Evolutionary conservation across 202 grass and related monocot species (phyloP), one percentile per base, ranked within the genome.

Genomic region (Schoenoplectus tabernaemontani): DNA sequence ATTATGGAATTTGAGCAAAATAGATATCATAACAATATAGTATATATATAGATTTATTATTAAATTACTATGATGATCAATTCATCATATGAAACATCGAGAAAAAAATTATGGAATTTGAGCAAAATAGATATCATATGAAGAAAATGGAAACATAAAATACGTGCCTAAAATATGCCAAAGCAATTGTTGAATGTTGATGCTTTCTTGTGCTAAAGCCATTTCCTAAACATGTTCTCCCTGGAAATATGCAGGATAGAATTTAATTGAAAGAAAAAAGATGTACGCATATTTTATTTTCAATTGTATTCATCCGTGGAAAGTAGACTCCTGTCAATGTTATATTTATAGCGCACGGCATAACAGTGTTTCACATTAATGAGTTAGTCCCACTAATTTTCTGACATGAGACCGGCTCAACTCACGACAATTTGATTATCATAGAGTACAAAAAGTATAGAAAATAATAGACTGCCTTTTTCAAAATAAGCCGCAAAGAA

Each of bases 401-500:
- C 42, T 50, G 11, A 4, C 23, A 69, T 56, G 51, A 56, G 51
- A 56, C 51, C 17, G 51, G 19, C 16, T 7, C 19, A 5, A 10
- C n/a, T 1, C 64, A 4, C 64, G 64, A 44, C 7, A 43, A 41
- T 12, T 68, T 12, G 36, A 41, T 68, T n/a, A n/a, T 19, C 5
- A 9, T 68, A 2, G 64, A 24, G 37, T 5, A 43, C 65, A 69
- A 69, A 69, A 23, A 11, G 9, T 24, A 44, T 44, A 69, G 65
- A 73, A 50, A 73, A 73, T 51, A 24, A 13, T 1, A 44, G 16
- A 46, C 41, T 33, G 26, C 70, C 70, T 74, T 74, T 51, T 74
- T 53, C 70, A 65, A 78, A 80, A 39, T 36, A 80, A 64, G 16
- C 59, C 54, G 19, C 59, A 80, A 48, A 32, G 48, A 64, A 19